A percentile compares a stretch with the other conserved stretches of the same genome.
Evolutionary conservation across 2,329 filamentous ascomycete species (phyloP).

Genomic region (Elsinoe ampelina): DNA sequence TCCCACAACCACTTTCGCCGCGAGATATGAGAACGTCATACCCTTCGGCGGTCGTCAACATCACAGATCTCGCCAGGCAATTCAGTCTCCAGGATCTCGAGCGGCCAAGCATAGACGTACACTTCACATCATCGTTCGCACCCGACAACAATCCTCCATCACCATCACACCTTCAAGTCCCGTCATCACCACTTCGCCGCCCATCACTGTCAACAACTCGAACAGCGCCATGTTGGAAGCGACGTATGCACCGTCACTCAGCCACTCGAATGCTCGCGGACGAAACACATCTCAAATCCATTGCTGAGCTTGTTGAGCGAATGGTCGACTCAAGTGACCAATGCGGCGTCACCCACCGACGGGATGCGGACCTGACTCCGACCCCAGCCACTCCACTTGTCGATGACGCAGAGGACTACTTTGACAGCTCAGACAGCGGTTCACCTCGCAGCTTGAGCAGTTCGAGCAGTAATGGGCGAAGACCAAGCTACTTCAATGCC

Average conservation of each 20-base stretch:
- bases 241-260: slow-evolving; percentile 29
- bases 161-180: slow-evolving; percentile 21
- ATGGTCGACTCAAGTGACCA: slow-evolving; percentile 31
- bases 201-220: slow-evolving; percentile 23
- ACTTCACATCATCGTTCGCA: slow-evolving; percentile 17
- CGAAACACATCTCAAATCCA: slow-evolving; percentile 28
- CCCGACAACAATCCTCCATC: slow-evolving; percentile 23
- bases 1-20: slow-evolving; percentile 24
- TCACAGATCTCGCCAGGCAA: slow-evolving; percentile 28
- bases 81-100: slow-evolving; percentile 28
- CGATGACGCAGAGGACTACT: slow-evolving; percentile 15
- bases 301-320: slow-evolving; percentile 30
- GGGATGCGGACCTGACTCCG: slow-evolving; percentile 4
- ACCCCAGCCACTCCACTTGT: background rate
- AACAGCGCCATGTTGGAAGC: slow-evolving; percentile 11
- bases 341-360: slow-evolving; percentile 21
- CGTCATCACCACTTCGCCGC: slow-evolving; percentile 14
- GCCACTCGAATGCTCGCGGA: slow-evolving; percentile 29
- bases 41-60: slow-evolving; percentile 22
- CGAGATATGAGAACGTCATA: slow-evolving; percentile 15
- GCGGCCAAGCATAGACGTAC: slow-evolving; percentile 15
- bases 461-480: slow-evolving; percentile 14
- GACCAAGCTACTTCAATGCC: slow-evolving; percentile 14
- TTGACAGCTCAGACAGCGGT: slow-evolving; percentile 16
- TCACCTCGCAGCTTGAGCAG: slow-evolving; percentile 13